Base-by-base conservation (phyloP, 1,139 yeast genomes). In the Hyphopichia wangnamkhiaoensis region DNA sequence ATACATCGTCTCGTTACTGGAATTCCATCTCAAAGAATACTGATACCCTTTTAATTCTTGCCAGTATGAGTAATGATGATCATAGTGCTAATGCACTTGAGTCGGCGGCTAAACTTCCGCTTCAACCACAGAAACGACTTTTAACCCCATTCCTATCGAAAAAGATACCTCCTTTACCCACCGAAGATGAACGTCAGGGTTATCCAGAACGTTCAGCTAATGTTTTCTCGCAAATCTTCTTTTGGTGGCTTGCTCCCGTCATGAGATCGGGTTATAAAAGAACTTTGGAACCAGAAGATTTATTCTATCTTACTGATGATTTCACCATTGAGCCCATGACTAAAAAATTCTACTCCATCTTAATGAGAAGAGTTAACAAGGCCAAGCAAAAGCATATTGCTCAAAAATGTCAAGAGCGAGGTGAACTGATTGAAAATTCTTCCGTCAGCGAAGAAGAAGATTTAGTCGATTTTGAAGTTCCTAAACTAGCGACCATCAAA, bases 241-340 rank as follows among this genome's bases (percentile, higher is more conserved):
- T 76, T 57, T 68, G 76, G 73, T 75, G 81, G 79, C 48, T 77
- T 37, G 44, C 50, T 31, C 82, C 82, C 1, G 52, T 77, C 16
- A 58, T 77, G 68, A 52, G 49, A 17, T 60, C 66, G n/a, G 82
- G 82, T 1, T 77, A 77, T 50, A 71, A 66, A 49, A 59, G 82
- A 44, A 76, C 80, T 3, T 57, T 77, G 39, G 64, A 63, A 33
- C 70, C 74, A 1, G 64, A 65, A 20, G 82, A 77, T 53, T 56
- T 77, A 45, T 76, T 61, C 49, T 50, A 46, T 23, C 50, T 76
- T 33, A 59, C 69, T 10, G 70, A 72, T 5, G 63, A 64, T 17
- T 53, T 72, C 42, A 62, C 58, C 33, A 66, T 71, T 18, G 65
- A 72, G 30, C 31, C 43, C n/a, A 57, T 71, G 63, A 63, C 73